Percentiles rank a stretch among this genome's conserved stretches.
Conservation (phyloP, 2,329 filamentous ascomycete genomes). For the Podosphaera xanthii region DNA sequence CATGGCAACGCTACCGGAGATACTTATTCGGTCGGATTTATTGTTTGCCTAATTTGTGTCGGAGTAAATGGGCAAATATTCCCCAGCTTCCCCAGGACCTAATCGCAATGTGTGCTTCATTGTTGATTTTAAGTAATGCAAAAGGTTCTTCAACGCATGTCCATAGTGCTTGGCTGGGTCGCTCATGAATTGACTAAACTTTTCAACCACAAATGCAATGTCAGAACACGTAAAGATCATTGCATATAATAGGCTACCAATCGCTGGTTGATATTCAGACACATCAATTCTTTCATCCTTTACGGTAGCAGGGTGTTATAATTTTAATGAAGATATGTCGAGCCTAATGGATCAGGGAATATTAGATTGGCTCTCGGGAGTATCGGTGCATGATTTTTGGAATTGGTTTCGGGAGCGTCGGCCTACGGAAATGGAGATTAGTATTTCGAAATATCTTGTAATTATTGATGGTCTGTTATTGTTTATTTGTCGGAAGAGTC, state of each 20-base stretch:
- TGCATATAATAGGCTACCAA: background rate
- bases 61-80: background rate
- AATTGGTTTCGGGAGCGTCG: too few species aligned
- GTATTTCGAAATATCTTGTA: too few species aligned
- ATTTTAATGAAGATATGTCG: background rate
- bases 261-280: background rate
- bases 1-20: background rate
- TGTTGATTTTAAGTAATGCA: background rate
- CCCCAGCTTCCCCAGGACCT: background rate
- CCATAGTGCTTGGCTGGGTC: background rate
- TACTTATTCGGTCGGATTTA: background rate
- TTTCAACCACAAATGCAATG: background rate
- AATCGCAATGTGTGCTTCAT: background rate
- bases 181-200: background rate
- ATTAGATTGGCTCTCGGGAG: too few species aligned
- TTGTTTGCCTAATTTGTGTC: too few species aligned
- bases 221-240: background rate
- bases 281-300: background rate
- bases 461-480: too few species aligned
- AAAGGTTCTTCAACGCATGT: background rate
- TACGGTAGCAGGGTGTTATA: background rate
- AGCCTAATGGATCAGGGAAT: too few species aligned
- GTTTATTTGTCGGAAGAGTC: too few species aligned
- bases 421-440: too few species aligned
- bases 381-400: too few species aligned